phyloP scores from a whole-genome alignment of 1,284 basidiomycete genomes.

The Xerocomus nothofagi region DNA sequence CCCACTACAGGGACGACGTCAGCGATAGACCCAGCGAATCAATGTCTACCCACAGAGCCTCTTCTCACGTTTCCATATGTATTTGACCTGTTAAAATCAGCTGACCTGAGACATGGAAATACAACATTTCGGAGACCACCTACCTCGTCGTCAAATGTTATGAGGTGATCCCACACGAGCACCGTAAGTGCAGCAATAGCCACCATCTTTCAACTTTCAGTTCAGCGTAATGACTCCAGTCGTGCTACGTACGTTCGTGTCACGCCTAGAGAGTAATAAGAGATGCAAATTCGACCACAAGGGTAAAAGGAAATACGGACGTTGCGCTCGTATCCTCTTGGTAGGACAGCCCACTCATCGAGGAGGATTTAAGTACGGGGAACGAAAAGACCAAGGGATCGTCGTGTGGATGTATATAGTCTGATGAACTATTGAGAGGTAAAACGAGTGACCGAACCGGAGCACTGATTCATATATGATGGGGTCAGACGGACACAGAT shows the following conservation, averaged over 20 bases:
- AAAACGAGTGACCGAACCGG: not conserved
- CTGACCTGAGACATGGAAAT: not conserved
- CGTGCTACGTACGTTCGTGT: conserved; percentile 17
- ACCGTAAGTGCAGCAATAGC: conserved; percentile 41
- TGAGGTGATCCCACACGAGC: conserved; percentile 48
- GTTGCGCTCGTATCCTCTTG: not conserved
- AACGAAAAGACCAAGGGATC: not conserved
- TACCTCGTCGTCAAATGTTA: conserved; percentile 46
- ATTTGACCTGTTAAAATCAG: conserved; percentile 34
- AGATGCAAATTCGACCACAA: not conserved
- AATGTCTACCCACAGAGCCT: conserved; percentile 31
- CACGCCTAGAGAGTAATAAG: conserved; percentile 2
- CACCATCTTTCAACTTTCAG: conserved; percentile 36
- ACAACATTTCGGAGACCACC: conserved; percentile 1
- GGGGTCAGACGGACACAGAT: not conserved
- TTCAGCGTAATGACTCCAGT: not conserved
- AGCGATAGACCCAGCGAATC: not conserved
- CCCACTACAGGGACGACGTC: conserved; percentile 26
- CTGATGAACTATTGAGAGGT: not conserved
- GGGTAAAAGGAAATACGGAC: conserved; percentile 6
- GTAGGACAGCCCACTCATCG: not conserved
- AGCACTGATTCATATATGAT: not conserved
- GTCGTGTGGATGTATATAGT: not conserved
- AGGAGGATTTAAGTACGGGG: conserved; percentile 7
- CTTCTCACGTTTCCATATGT: conserved; percentile 40